Base-by-base conservation (phyloP, 169 alveolate species). In the Plasmodium inui region DNA sequence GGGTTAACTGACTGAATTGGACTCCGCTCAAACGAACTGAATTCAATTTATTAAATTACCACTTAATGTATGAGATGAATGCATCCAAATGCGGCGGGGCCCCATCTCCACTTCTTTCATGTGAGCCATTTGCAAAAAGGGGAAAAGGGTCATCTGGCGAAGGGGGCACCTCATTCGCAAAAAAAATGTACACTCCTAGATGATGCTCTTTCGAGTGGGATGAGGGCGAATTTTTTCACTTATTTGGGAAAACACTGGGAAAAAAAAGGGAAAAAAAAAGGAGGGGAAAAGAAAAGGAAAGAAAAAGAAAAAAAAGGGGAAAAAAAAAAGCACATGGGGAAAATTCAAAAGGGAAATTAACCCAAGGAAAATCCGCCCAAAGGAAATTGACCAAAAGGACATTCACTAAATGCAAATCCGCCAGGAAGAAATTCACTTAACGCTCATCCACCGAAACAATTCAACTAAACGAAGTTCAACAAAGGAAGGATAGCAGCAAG, bases 151-250 rank as follows among this genome's bases (percentile, higher is more conserved):
- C 61, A 50, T 14, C 61, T 50, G 61, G 22, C 22, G 61, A 50
- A 50, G 61, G 61, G 61, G 22, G 22, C 61, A 50, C 61, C 61
- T 14, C 61, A 50, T 26, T 14, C 22, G 61, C 61, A 50, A 50
- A 44, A 55, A 61, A 67, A 67, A 67, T 67, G 76, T 67, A 67
- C 76, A 67, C 37, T 67, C 76, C 41, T 67, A 67, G 37, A 26
- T 67, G 34, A 26, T 19, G 37, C 76, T 10, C 37, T 67, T 67
- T 17, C 37, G 30, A 26, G 41, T 8, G 19, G 37, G n/a, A 67
- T 67, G 76, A 9, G n/a, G 76, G 39, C 41, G 5, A 67, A 67
- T 67, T 67, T 19, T 67, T 67, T 67, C 12, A 26, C 37, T 67
- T 9, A 5, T 67, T 19, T 67, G 76, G 76, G 76, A 67, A 67